Evolutionary conservation across 805 yeast species (phyloP).

Genomic region (Candida pseudoglaebosa): DNA sequence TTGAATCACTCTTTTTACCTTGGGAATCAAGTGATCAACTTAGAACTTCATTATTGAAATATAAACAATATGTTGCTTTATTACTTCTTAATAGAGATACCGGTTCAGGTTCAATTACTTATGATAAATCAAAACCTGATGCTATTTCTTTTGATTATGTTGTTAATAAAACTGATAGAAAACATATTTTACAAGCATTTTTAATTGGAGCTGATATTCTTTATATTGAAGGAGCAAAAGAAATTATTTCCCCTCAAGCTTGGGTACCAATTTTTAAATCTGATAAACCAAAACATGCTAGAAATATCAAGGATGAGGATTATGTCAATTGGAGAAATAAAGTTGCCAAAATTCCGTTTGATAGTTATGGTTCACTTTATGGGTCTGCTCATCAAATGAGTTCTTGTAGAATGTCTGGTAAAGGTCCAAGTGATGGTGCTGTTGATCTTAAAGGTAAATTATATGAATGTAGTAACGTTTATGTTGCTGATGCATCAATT

Average conservation of each 20-base stretch:
- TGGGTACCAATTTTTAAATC: slow-evolving; percentile 35
- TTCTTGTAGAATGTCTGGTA: slow-evolving; percentile 48
- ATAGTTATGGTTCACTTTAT: slow-evolving; percentile 24
- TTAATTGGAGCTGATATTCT: slow-evolving; percentile 40
- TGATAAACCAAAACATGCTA: slow-evolving; percentile 29
- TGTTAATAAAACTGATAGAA: slow-evolving; percentile 37
- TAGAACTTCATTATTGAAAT: slow-evolving; percentile 30
- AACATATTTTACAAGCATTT: slow-evolving; percentile 34
- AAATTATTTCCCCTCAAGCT: slow-evolving; percentile 33
- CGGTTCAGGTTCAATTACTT: slow-evolving; percentile 35
- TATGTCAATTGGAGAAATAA: slow-evolving; percentile 34
- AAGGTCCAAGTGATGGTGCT: slow-evolving; percentile 42
- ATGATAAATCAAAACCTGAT: slow-evolving; percentile 31
- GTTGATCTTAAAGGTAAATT: slow-evolving; percentile 42
- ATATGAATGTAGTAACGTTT: slow-evolving; percentile 45
- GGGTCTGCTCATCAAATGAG: slow-evolving; percentile 57
- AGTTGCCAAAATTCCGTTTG: slow-evolving; percentile 24
- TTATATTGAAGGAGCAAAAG: slow-evolving; percentile 47
- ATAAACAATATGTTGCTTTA: slow-evolving; percentile 34
- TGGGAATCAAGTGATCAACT: slow-evolving; percentile 34
- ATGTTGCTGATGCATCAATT: slow-evolving; percentile 47
- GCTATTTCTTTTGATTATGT: slow-evolving; percentile 35
- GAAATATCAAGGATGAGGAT: slow-evolving; percentile 40
- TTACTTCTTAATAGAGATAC: slow-evolving; percentile 46
- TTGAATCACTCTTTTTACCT: slow-evolving; percentile 38